Conservation (phyloP, 192 early-diverging fungal species). For the Linnemannia schmuckeri region DNA sequence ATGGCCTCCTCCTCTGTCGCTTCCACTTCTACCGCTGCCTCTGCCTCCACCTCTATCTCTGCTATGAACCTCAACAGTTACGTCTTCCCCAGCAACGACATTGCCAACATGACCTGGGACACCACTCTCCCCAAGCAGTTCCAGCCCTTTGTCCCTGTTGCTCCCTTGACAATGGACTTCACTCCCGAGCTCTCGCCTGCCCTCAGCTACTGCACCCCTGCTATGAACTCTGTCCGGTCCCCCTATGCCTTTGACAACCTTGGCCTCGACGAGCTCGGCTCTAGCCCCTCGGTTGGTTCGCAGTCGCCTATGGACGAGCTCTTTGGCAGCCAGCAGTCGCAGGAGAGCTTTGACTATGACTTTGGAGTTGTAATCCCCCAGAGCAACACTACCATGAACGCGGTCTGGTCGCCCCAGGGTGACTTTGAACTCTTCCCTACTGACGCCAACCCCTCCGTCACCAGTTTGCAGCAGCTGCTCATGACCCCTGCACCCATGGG, state of each 20-base stretch:
- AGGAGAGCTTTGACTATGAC: slow-evolving; percentile 43
- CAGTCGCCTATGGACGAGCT: slow-evolving; percentile 27
- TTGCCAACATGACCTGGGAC: slow-evolving; percentile 30
- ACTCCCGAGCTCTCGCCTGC: slow-evolving; percentile 49
- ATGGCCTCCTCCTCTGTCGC: not conserved
- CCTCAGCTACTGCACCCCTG: slow-evolving; percentile 32
- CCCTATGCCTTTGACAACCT: slow-evolving; percentile 29
- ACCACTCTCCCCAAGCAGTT: slow-evolving; percentile 16
- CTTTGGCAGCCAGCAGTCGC: slow-evolving; percentile 38
- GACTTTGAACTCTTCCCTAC: slow-evolving; percentile 48
- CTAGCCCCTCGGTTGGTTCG: slow-evolving; percentile 27
- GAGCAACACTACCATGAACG: not conserved
- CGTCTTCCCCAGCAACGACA: slow-evolving; percentile 15
- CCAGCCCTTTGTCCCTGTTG: not conserved
- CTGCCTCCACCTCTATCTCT: not conserved
- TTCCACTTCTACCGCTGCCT: not conserved
- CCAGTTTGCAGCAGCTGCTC: slow-evolving; percentile 30
- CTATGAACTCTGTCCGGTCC: slow-evolving; percentile 14
- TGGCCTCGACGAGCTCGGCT: slow-evolving; percentile 33
- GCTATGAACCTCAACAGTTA: slow-evolving; percentile 13
- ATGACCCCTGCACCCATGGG: slow-evolving; percentile 23
- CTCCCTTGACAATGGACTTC: slow-evolving; percentile 14
- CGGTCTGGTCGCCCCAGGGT: slow-evolving; percentile 21
- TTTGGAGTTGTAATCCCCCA: slow-evolving; percentile 8
- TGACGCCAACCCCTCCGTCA: slow-evolving; percentile 2